These are phyloP conservation scores for Neurospora tetrasperma DNA, from an alignment of 495 filamentous ascomycete species.

Conservation along the genomic window DNA sequence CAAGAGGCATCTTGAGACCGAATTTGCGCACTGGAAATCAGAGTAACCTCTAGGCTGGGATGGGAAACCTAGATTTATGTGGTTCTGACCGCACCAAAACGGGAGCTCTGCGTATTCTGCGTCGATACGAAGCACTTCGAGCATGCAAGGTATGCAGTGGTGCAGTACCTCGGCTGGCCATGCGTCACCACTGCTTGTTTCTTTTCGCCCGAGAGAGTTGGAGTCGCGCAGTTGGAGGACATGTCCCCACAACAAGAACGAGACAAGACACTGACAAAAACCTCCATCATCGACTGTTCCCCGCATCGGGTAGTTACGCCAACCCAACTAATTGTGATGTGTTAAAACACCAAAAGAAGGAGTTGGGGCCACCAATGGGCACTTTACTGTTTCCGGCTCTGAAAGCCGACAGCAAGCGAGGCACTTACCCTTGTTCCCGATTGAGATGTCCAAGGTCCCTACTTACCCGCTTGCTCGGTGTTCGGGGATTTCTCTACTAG, in stretches of 20 bases:
- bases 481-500: neutral
- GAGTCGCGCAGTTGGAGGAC: neutral
- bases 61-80: neutral
- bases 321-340: neutral
- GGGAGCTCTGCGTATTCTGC: neutral
- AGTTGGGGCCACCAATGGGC: neutral
- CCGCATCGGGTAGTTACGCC: neutral
- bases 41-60: slow-evolving; percentile 29
- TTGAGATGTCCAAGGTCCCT: neutral
- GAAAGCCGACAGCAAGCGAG: neutral
- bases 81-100: neutral
- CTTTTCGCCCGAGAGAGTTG: neutral
- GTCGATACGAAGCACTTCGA: neutral
- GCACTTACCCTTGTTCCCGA: neutral
- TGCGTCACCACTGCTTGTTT: neutral
- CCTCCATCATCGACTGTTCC: neutral
- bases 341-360: neutral
- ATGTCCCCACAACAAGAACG: neutral
- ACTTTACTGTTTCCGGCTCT: neutral
- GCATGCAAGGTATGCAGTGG: neutral
- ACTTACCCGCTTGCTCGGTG: neutral
- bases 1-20: slow-evolving; percentile 69
- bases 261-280: neutral
- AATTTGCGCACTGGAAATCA: slow-evolving; percentile 74
- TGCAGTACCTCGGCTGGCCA: neutral